Percentiles rank a stretch among this genome's conserved stretches.
phyloP scores from a whole-genome alignment of 306 rosid genomes.

The Dryas alaskensis region DNA sequence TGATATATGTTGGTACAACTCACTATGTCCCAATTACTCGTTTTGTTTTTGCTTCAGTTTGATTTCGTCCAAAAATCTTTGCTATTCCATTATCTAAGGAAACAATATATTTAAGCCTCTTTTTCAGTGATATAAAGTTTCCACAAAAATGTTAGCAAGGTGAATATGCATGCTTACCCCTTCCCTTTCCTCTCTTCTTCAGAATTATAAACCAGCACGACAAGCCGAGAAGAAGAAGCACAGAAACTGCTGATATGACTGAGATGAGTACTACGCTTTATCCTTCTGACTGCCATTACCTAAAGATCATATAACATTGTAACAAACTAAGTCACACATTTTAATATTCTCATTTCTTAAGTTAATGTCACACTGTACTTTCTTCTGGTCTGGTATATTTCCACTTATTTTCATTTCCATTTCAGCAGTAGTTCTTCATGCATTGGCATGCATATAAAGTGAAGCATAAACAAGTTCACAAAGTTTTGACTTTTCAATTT shows the following conservation, averaged over 20 bases:
- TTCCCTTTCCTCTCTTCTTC: constrained; percentile 18
- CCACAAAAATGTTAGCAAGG: not conserved
- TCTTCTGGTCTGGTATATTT: not conserved
- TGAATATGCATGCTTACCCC: constrained; percentile 17
- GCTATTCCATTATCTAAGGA: not conserved
- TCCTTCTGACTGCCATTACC: not conserved
- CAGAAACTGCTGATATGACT: not conserved
- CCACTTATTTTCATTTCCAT: no score
- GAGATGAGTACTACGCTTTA: not conserved
- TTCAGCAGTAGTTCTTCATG: no score
- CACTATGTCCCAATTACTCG: constrained; percentile 30
- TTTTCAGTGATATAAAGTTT: not conserved
- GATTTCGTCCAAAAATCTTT: constrained; percentile 22
- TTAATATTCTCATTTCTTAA: not conserved
- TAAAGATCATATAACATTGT: not conserved
- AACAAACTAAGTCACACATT: not conserved
- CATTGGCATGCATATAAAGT: no score
- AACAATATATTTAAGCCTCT: no score
- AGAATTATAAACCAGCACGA: not conserved
- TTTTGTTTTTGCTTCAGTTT: constrained; percentile 27
- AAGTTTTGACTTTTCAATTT: not conserved
- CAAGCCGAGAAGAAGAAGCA: not conserved
- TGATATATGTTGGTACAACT: no score
- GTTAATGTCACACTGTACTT: not conserved
- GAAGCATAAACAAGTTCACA: no score